Conservation (phyloP, 169 alveolate genomes). For the Blepharisma undulans region DNA sequence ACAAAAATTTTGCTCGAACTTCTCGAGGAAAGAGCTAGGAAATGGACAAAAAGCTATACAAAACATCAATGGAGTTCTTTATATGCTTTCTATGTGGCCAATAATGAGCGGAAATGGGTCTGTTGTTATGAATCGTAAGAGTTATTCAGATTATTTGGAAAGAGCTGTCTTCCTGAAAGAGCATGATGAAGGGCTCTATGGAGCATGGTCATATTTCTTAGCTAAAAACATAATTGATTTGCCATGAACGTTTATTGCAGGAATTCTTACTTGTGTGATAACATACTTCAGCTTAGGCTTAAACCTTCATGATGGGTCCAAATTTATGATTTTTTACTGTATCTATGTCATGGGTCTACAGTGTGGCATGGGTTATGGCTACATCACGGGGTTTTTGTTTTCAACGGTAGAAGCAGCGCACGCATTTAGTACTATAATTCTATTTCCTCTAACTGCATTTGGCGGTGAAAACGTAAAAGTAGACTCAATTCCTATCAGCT, state of each 20-base stretch:
- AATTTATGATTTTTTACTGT: slow-evolving; percentile 7
- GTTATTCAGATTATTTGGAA: neutral
- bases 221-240: neutral
- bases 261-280: neutral
- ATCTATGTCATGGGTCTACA: neutral
- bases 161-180: neutral
- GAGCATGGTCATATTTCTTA: neutral
- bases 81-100: neutral
- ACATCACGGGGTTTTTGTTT: neutral
- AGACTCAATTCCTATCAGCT: neutral
- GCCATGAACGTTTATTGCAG: neutral
- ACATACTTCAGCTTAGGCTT: slow-evolving; percentile 32
- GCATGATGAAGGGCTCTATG: neutral
- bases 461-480: slow-evolving; percentile 1
- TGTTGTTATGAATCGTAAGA: neutral
- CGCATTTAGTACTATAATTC: neutral
- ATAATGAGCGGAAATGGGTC: neutral
- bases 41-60: neutral
- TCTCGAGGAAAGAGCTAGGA: too few species aligned
- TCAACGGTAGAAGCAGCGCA: neutral
- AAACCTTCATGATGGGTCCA: neutral
- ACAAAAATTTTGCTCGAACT: too few species aligned
- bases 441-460: neutral
- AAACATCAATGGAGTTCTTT: slow-evolving; percentile 3
- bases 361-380: slow-evolving; percentile 7